Evolutionary conservation across 2,329 filamentous ascomycete species (phyloP).

Genomic region (Alternaria alternata): DNA sequence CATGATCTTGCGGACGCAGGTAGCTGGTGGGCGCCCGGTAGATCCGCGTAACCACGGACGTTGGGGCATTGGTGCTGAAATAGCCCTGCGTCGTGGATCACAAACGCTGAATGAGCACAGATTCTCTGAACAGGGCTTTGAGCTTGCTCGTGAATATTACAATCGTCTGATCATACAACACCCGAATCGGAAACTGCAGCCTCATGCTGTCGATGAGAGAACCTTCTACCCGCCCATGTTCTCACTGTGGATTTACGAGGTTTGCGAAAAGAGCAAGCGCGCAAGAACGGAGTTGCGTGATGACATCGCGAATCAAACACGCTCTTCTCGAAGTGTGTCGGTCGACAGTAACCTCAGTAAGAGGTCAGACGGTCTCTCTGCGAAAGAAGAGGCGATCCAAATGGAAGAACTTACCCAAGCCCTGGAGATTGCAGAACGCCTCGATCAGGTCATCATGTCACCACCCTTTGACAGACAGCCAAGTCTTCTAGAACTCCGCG

Average conservation of each 20-base stretch:
- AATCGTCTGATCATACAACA: slow-evolving; percentile 79
- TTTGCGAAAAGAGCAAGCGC: slow-evolving; percentile 67
- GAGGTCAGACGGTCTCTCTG: slow-evolving; percentile 12
- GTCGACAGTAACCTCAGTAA: slow-evolving; percentile 15
- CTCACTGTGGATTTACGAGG: slow-evolving; percentile 79
- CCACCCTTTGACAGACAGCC: slow-evolving; percentile 74
- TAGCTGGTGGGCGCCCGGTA: slow-evolving; percentile 62
- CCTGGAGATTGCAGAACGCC: slow-evolving; percentile 68
- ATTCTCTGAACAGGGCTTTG: slow-evolving; percentile 59
- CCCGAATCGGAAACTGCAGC: slow-evolving; percentile 68
- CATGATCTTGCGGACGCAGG: slow-evolving; percentile 71
- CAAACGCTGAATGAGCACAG: slow-evolving; percentile 3
- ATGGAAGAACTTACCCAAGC: slow-evolving; percentile 66
- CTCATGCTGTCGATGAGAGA: slow-evolving; percentile 68
- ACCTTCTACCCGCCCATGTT: slow-evolving; percentile 86
- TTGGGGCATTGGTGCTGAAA: slow-evolving; percentile 87
- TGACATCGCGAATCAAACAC: slow-evolving; percentile 6
- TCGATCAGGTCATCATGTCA: slow-evolving; percentile 75
- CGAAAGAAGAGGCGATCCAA: slow-evolving; percentile 51
- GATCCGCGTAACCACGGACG: slow-evolving; percentile 74
- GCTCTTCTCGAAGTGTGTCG: slow-evolving; percentile 23
- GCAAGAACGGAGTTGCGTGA: slow-evolving; percentile 34
- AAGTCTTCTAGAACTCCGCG: slow-evolving; percentile 74
- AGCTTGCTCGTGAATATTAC: slow-evolving; percentile 73
- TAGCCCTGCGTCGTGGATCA: slow-evolving; percentile 69